Conservation (phyloP, 1,284 basidiomycete species). For the Stereum hirsutum region DNA sequence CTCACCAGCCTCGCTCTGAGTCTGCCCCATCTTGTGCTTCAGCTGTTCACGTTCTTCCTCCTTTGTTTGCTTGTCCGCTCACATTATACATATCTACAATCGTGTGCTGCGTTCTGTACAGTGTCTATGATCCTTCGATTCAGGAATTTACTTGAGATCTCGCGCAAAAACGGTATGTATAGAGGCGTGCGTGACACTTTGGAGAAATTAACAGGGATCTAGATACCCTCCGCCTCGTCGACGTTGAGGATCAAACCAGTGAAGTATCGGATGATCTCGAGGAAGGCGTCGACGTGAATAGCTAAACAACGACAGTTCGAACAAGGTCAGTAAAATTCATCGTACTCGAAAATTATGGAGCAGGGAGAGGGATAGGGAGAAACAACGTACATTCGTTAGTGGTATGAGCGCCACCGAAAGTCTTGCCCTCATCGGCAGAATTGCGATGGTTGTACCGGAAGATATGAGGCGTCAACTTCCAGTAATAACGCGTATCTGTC, state of each 20-base stretch:
- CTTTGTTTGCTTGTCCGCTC: too few relatives aligned
- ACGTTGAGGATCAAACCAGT: conserved; percentile 36
- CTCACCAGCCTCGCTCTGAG: too few relatives aligned
- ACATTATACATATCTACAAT: too few relatives aligned
- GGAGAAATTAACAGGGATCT: too few relatives aligned
- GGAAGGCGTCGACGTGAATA: conserved; percentile 23
- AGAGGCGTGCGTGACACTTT: too few relatives aligned
- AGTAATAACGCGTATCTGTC: conserved; percentile 36
- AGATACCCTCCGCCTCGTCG: conserved; percentile 30
- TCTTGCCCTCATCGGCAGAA: conserved; percentile 21
- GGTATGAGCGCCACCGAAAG: conserved; percentile 49
- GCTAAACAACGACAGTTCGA: not conserved
- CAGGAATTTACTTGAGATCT: too few relatives aligned
- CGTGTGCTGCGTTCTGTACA: too few relatives aligned
- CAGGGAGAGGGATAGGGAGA: too few relatives aligned
- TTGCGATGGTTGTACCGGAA: conserved; percentile 37
- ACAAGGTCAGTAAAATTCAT: conserved; percentile 2
- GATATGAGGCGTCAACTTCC: conserved; percentile 38
- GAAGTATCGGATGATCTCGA: conserved; percentile 38
- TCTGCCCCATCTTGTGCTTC: too few relatives aligned
- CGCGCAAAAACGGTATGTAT: too few relatives aligned
- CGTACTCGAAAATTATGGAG: not conserved
- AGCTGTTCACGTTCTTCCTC: too few relatives aligned
- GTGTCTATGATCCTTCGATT: too few relatives aligned
- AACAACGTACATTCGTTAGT: conserved; percentile 29